Evolutionary conservation across 371 early-diverging fungal species (phyloP).

Genomic region (Cokeromyces recurvatus): DNA sequence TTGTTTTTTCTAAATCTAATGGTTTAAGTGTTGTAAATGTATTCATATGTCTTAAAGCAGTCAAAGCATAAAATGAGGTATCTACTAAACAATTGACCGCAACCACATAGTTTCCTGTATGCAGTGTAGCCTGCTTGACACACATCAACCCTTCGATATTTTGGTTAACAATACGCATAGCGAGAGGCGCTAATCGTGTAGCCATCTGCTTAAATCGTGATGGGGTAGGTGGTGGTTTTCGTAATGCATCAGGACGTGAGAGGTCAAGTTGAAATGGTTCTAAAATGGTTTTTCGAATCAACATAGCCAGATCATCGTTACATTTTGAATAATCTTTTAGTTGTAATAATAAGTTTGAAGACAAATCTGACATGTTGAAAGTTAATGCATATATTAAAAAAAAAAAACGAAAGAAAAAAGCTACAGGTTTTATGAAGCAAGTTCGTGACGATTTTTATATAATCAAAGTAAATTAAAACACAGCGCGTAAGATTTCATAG

Average conservation of each 20-base stretch:
- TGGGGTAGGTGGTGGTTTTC: conserved; percentile 21
- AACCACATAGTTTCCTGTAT: conserved; percentile 2
- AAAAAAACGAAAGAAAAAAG: too few species aligned
- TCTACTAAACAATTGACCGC: conserved; percentile 35
- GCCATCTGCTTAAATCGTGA: conserved; percentile 23
- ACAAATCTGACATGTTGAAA: conserved; percentile 12
- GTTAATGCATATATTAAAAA: too few species aligned
- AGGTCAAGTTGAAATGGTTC: conserved; percentile 33
- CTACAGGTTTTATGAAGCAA: too few species aligned
- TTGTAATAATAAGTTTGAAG: conserved; percentile 1
- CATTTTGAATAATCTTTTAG: conserved; percentile 19
- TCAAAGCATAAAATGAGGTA: conserved; percentile 29
- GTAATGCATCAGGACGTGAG: conserved; percentile 10
- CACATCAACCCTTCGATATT: conserved; percentile 27
- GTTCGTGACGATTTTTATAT: too few species aligned
- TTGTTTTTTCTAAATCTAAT: conserved; percentile 39
- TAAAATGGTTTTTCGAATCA: conserved; percentile 21
- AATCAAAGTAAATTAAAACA: too few species aligned
- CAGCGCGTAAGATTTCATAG: too few species aligned
- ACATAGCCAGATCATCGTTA: conserved; percentile 20
- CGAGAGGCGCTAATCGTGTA: conserved; percentile 24
- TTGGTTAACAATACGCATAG: conserved; percentile 39
- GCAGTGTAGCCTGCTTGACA: conserved; percentile 7
- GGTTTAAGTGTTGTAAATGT: conserved; percentile 25
- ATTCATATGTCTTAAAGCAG: conserved; percentile 35